Base-by-base conservation (phyloP, 108 stramenopile genomes). In the Pseudonitzschia delicatissima region DNA sequence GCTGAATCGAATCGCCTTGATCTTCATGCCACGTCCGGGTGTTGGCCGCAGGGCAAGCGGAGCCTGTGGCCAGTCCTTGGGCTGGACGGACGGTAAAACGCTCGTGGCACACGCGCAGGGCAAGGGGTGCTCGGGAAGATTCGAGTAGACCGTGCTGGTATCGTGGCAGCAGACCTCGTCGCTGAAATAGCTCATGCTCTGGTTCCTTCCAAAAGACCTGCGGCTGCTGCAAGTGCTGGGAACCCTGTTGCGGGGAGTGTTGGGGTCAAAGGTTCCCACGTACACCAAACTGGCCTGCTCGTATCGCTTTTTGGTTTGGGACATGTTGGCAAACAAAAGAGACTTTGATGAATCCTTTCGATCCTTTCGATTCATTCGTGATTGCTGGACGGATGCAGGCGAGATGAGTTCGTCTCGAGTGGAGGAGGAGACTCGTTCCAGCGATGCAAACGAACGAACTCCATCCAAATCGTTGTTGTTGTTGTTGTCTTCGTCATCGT, bases 21-120 rank as follows among this genome's bases (percentile, higher is more conserved):
- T 68, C 26, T 53, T 70, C 51, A 76, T 84, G 12, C 78, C 80
- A 31, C 69, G 57, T 26, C 72, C 76, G 9, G 85, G 84, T 20
- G 88, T 80, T 5, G 85, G 85, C 23, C 88, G 72, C 11, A 90
- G 62, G 52, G 85, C 37, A n/a, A 90, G 45, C 15, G 85, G 86
- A 8, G 77, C 21, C 39, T 87, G 86, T 6, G 82, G 77, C 84
- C 84, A 87, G 29, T 79, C 50, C 8, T 49, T 34, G n/a, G 80
- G 80, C 15, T 57, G 61, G 64, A 49, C 40, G 25, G 63, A 26
- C 9, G 71, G 66, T 21, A 69, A 8, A 31, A 20, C 17, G 29
- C 32, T 50, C 12, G 49, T 36, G 60, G 17, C 36, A 52, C 71
- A 79, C 7, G 47, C 53, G 28, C 78, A 69, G 8, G 66, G 53